phyloP scores from a whole-genome alignment of 2,329 filamentous ascomycete species.

The Talaromyces sp. region DNA sequence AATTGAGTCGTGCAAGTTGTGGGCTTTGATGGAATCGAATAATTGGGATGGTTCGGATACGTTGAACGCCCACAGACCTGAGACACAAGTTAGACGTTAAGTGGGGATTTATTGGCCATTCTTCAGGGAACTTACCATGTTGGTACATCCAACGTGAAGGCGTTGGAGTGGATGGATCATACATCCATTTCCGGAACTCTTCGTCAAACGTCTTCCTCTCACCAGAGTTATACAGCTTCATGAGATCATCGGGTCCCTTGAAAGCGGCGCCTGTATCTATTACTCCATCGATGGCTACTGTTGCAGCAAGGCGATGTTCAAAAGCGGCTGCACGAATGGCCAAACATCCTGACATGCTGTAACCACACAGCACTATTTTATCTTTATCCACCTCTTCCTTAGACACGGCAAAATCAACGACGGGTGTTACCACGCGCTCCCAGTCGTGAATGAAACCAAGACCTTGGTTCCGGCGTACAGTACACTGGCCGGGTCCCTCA shows the following conservation, averaged over 20 bases:
- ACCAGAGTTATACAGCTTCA: slow-evolving; percentile 13
- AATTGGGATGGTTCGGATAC: slow-evolving; percentile 23
- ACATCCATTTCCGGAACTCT: neutral
- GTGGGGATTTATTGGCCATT: neutral
- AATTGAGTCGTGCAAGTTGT: slow-evolving; percentile 14
- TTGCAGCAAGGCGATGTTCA: slow-evolving; percentile 38
- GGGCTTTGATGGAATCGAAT: slow-evolving; percentile 15
- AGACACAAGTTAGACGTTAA: neutral
- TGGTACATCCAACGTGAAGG: neutral
- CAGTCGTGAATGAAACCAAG: slow-evolving; percentile 34
- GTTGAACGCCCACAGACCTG: slow-evolving; percentile 30
- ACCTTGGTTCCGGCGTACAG: slow-evolving; percentile 25
- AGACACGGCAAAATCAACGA: slow-evolving; percentile 24
- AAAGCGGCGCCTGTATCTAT: slow-evolving; percentile 20
- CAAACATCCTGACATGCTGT: slow-evolving; percentile 44
- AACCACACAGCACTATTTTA: slow-evolving; percentile 33
- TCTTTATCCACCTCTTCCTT: slow-evolving; percentile 28
- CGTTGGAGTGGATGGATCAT: neutral
- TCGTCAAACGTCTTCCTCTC: neutral
- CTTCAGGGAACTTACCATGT: neutral
- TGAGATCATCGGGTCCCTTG: slow-evolving; percentile 9
- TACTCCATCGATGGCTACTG: slow-evolving; percentile 38
- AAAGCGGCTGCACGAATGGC: slow-evolving; percentile 36
- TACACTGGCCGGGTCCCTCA: slow-evolving; percentile 45
- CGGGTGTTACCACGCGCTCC: slow-evolving; percentile 28